phyloP scores from a whole-genome alignment of 306 rosid genomes.

The Vigna mungo region DNA sequence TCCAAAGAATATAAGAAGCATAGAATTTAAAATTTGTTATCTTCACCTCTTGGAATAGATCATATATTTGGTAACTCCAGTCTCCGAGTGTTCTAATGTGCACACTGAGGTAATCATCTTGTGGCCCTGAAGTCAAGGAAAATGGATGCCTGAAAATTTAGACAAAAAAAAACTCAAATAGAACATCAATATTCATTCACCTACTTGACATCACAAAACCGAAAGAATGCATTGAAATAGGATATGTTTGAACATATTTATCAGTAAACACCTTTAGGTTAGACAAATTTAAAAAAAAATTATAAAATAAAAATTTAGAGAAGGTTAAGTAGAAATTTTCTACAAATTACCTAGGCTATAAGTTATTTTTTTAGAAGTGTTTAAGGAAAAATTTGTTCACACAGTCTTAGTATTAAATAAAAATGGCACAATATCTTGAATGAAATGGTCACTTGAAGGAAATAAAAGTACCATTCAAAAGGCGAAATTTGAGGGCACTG shows the following conservation, averaged over 20 bases:
- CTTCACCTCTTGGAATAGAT: slow-evolving; percentile 79
- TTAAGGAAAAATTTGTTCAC: too few species aligned
- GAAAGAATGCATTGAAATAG: not conserved
- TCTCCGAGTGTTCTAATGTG: slow-evolving; percentile 89
- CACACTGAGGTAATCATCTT: slow-evolving; percentile 79
- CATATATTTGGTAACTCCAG: slow-evolving; percentile 80
- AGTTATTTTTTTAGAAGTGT: too few species aligned
- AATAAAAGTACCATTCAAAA: slow-evolving; percentile 71
- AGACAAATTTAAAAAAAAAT: too few species aligned
- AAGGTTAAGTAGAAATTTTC: too few species aligned
- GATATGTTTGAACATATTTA: too few species aligned
- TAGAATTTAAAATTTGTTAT: not conserved
- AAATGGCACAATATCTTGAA: not conserved
- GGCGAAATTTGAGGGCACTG: slow-evolving; percentile 92
- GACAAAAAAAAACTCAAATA: slow-evolving; percentile 38
- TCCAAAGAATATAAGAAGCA: not conserved
- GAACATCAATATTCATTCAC: slow-evolving; percentile 5
- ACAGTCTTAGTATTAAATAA: not conserved
- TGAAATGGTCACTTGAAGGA: slow-evolving; percentile 4
- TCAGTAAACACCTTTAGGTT: too few species aligned
- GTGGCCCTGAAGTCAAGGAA: slow-evolving; percentile 90
- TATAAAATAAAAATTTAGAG: too few species aligned
- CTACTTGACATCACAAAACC: not conserved
- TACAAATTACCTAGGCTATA: too few species aligned
- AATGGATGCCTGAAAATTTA: slow-evolving; percentile 86